Percentiles rank a stretch among this genome's conserved stretches.
phyloP scores from a whole-genome alignment of 805 yeast species.

The Isabelozyma pseudorhagii region DNA sequence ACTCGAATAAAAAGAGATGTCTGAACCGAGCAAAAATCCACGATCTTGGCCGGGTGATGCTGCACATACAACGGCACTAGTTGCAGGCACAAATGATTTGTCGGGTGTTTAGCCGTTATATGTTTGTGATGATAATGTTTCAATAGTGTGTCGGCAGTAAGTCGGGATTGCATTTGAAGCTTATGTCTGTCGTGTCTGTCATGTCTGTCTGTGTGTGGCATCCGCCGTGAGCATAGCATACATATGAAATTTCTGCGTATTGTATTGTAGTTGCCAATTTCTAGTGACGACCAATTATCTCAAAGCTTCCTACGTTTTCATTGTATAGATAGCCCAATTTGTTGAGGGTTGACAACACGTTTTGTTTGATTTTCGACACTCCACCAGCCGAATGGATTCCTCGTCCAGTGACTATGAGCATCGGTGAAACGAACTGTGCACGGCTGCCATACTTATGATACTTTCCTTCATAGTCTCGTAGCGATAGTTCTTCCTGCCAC shows the following conservation, averaged over 20 bases:
- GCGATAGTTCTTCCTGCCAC: constrained; percentile 59
- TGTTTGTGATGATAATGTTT: too few species aligned
- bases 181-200: too few species aligned
- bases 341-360: constrained; percentile 39
- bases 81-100: too few species aligned
- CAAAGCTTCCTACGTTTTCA: constrained; percentile 35
- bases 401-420: constrained; percentile 60
- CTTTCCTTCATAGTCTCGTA: constrained; percentile 40
- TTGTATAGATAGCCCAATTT: constrained; percentile 38
- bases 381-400: constrained; percentile 69
- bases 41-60: too few species aligned
- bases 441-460: constrained; percentile 26
- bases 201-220: too few species aligned
- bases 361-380: constrained; percentile 41
- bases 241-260: too few species aligned
- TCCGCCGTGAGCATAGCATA: too few species aligned
- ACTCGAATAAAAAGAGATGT: not conserved
- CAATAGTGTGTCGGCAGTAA: too few species aligned
- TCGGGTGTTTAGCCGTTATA: too few species aligned
- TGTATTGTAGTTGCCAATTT: not conserved
- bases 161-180: too few species aligned
- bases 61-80: too few species aligned
- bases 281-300: constrained; percentile 6
- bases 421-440: constrained; percentile 40
- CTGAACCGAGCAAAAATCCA: not conserved